Conservation (phyloP, 495 filamentous ascomycete species). For the Hypoxylon trugodes region DNA sequence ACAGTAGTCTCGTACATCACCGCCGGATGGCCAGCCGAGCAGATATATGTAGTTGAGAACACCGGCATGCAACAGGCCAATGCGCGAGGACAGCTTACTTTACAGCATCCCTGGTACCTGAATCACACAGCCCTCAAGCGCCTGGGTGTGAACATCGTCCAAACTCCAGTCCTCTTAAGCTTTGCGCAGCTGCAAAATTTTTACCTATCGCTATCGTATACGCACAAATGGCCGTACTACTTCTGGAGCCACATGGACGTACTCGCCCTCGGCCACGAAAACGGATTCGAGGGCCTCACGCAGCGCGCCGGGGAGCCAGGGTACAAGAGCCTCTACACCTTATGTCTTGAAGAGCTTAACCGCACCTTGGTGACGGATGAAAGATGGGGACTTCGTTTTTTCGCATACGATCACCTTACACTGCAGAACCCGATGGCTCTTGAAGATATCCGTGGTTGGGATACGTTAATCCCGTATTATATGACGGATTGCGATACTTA, state of each 20-base stretch:
- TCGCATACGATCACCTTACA: constrained; percentile 66
- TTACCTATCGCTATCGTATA: constrained; percentile 54
- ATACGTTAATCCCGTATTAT: constrained; percentile 69
- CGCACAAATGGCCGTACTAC: constrained; percentile 60
- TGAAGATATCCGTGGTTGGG: constrained; percentile 66
- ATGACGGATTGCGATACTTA: constrained; percentile 69
- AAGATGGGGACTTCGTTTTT: constrained; percentile 63
- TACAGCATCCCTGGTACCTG: constrained; percentile 70
- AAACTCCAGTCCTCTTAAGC: constrained; percentile 64
- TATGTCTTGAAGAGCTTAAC: constrained; percentile 55
- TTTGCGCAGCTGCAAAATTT: constrained; percentile 74
- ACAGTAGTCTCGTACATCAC: constrained; percentile 66
- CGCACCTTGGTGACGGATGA: constrained; percentile 36
- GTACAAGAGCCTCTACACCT: constrained; percentile 62
- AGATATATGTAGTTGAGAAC: constrained; percentile 71
- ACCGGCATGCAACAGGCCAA: constrained; percentile 68
- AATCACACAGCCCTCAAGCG: constrained; percentile 61
- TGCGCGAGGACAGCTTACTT: constrained; percentile 55
- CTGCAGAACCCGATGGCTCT: constrained; percentile 63
- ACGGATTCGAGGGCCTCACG: constrained; percentile 41
- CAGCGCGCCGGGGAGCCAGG: constrained; percentile 43
- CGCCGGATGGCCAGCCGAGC: constrained; percentile 66
- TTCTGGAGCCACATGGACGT: constrained; percentile 67
- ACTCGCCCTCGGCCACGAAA: constrained; percentile 57
- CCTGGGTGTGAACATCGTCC: constrained; percentile 65